These are phyloP conservation scores for Colletotrichum salicis DNA, from an alignment of 2,329 filamentous ascomycete species.

Conservation along the genomic window DNA sequence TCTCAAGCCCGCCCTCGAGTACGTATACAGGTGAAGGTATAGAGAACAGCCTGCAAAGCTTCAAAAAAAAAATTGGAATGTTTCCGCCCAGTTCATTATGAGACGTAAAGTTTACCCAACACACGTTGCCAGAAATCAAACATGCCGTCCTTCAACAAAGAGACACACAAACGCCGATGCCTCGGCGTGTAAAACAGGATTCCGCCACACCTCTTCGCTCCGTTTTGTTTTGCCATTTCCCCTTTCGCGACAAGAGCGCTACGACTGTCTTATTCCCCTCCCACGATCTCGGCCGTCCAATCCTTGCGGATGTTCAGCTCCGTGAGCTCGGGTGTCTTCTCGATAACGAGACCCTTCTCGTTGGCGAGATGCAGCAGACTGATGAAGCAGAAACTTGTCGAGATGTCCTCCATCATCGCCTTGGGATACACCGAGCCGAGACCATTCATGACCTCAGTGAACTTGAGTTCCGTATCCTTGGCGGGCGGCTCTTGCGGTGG, in stretches of 20 bases:
- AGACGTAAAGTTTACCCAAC: not conserved
- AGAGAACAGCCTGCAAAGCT: not conserved
- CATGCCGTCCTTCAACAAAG: slow-evolving; percentile 27
- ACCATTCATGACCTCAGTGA: slow-evolving; percentile 91
- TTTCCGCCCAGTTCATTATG: slow-evolving; percentile 26
- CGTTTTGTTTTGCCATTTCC: not conserved
- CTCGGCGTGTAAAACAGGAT: not conserved
- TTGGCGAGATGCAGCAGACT: slow-evolving; percentile 91
- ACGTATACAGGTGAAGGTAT: not conserved
- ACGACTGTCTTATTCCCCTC: slow-evolving; percentile 44
- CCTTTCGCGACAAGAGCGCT: not conserved
- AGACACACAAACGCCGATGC: slow-evolving; percentile 8
- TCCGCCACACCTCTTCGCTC: not conserved
- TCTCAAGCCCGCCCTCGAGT: not conserved
- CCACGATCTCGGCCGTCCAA: slow-evolving; percentile 67
- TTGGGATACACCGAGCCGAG: slow-evolving; percentile 88
- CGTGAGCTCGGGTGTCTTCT: slow-evolving; percentile 67
- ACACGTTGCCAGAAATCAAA: not conserved
- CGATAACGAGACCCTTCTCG: slow-evolving; percentile 86
- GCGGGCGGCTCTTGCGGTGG: slow-evolving; percentile 43
- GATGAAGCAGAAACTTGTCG: slow-evolving; percentile 93
- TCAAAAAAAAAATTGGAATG: not conserved
- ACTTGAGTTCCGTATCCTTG: slow-evolving; percentile 73
- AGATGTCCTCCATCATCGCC: slow-evolving; percentile 90
- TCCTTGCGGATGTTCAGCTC: slow-evolving; percentile 73